Conservation (phyloP, 1,284 basidiomycete species). For the Ganoderma leucocontextum region DNA sequence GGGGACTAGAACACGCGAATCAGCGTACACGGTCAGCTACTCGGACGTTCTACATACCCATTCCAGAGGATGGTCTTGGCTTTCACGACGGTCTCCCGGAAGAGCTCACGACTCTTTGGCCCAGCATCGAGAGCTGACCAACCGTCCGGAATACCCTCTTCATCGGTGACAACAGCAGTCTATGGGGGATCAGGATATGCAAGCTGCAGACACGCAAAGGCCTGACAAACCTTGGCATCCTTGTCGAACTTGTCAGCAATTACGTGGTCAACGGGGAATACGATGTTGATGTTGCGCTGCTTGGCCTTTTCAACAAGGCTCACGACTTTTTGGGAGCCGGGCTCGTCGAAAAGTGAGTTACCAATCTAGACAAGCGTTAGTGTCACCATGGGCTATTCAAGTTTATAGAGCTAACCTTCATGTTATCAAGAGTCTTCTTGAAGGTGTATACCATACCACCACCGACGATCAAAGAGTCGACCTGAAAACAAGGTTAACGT, state of each 20-base stretch:
- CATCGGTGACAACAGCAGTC: constrained; percentile 82
- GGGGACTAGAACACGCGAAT: constrained; percentile 64
- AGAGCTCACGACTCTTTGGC: constrained; percentile 83
- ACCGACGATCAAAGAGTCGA: constrained; percentile 95
- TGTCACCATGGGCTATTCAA: constrained; percentile 9
- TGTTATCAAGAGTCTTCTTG: constrained; percentile 91
- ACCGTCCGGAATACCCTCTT: constrained; percentile 89
- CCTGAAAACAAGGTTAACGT: constrained; percentile 51
- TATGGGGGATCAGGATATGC: constrained; percentile 39
- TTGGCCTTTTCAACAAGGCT: constrained; percentile 93
- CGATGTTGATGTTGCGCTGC: constrained; percentile 92
- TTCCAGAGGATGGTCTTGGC: constrained; percentile 99
- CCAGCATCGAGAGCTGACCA: constrained; percentile 97
- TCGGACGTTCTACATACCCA: constrained; percentile 59
- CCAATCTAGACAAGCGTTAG: constrained; percentile 72
- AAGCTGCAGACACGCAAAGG: background rate
- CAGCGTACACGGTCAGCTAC: constrained; percentile 3
- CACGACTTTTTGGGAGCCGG: constrained; percentile 90
- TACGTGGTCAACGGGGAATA: constrained; percentile 96
- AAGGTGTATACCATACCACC: constrained; percentile 99
- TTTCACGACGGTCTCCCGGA: constrained; percentile 82
- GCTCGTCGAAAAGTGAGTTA: constrained; percentile 92
- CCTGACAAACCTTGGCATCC: constrained; percentile 75
- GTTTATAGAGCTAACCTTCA: constrained; percentile 59
- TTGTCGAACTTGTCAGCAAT: constrained; percentile 97